phyloP scores from a whole-genome alignment of 2,329 filamentous ascomycete species.

The Penicillium vulpinum region DNA sequence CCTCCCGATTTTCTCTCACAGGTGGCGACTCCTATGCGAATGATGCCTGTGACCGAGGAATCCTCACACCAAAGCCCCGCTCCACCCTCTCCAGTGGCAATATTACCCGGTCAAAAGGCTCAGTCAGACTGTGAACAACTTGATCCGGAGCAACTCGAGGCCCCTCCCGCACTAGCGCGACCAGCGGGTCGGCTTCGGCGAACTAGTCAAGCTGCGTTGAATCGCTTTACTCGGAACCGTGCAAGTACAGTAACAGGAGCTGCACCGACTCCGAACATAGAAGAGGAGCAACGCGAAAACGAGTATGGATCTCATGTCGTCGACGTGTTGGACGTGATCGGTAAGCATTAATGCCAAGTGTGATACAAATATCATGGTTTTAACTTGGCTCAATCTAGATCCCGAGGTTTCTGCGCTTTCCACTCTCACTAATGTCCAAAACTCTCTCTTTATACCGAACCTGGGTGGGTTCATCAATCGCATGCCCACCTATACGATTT shows the following conservation, averaged over 20 bases:
- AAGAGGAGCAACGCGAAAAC: conserved; percentile 14
- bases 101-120: background rate
- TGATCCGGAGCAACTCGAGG: conserved; percentile 13
- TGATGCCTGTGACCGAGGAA: conserved; percentile 37
- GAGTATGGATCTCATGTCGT: conserved; percentile 65
- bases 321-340: conserved; percentile 67
- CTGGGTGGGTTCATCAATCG: conserved; percentile 75
- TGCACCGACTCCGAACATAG: conserved; percentile 13
- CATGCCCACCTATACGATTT: conserved; percentile 73
- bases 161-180: conserved; percentile 15
- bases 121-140: conserved; percentile 5
- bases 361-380: conserved; percentile 3
- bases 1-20: conserved; percentile 21
- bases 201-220: conserved; percentile 34
- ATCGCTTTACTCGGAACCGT: conserved; percentile 35
- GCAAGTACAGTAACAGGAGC: conserved; percentile 32
- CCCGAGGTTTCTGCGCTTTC: conserved; percentile 80
- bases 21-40: conserved; percentile 31
- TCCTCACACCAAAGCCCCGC: conserved; percentile 21
- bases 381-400: conserved; percentile 53
- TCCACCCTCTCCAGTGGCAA: conserved; percentile 4
- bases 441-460: conserved; percentile 82
- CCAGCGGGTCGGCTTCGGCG: conserved; percentile 30
- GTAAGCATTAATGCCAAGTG: conserved; percentile 46
- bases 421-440: conserved; percentile 85